phyloP scores from a whole-genome alignment of 2,329 filamentous ascomycete genomes.

The Thelonectria blattea region DNA sequence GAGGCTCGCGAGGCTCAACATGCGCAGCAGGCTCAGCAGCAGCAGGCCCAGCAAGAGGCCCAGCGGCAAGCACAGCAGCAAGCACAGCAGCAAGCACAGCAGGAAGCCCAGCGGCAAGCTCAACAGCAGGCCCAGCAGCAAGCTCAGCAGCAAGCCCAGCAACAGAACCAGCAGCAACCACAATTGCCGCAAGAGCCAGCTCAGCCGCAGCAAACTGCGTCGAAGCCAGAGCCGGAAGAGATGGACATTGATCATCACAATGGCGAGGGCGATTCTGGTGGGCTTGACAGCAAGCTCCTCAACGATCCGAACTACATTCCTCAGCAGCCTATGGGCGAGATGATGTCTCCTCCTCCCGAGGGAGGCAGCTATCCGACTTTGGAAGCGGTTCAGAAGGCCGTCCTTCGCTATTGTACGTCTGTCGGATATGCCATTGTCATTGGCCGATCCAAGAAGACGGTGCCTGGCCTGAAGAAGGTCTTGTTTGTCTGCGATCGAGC shows the following conservation, averaged over 20 bases:
- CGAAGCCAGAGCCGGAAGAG: slow-evolving; percentile 51
- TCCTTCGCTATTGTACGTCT: slow-evolving; percentile 69
- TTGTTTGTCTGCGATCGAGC: slow-evolving; percentile 71
- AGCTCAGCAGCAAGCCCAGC: slow-evolving; percentile 28
- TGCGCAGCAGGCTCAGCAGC: slow-evolving; percentile 30
- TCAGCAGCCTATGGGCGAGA: slow-evolving; percentile 60
- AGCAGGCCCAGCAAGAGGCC: slow-evolving; percentile 14
- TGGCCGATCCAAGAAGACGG: slow-evolving; percentile 71
- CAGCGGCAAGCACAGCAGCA: slow-evolving; percentile 24
- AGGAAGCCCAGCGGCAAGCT: slow-evolving; percentile 29
- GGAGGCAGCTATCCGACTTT: slow-evolving; percentile 69
- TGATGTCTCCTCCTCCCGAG: slow-evolving; percentile 69
- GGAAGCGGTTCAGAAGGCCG: slow-evolving; percentile 68
- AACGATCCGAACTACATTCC: slow-evolving; percentile 59
- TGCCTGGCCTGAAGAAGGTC: slow-evolving; percentile 70
- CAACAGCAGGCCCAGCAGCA: slow-evolving; percentile 38
- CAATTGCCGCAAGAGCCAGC: slow-evolving; percentile 1
- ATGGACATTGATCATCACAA: slow-evolving; percentile 62
- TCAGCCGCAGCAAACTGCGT: slow-evolving; percentile 41
- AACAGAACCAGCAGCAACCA: slow-evolving; percentile 36
- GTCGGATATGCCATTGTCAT: slow-evolving; percentile 73
- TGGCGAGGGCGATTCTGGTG: slow-evolving; percentile 51
- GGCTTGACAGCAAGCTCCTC: slow-evolving; percentile 54
- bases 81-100: slow-evolving; percentile 29
- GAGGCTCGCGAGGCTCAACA: slow-evolving; percentile 30